Evolutionary conservation across 208 protist genomes (phyloP).

Genomic region (Giardia duodenalis): DNA sequence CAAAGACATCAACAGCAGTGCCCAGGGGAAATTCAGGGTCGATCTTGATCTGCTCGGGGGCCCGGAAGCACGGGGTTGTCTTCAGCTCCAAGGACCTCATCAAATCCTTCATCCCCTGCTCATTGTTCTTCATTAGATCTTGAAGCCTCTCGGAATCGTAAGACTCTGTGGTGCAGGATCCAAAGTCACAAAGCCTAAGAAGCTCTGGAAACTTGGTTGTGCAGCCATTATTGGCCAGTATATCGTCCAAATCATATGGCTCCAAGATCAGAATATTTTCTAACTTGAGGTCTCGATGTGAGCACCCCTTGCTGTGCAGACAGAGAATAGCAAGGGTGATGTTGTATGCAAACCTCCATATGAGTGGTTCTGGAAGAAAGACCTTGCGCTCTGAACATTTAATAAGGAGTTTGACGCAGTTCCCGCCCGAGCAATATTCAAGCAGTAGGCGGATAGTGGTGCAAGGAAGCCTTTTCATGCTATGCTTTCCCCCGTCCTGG

Average conservation of each 20-base stretch:
- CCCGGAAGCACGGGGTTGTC: background rate
- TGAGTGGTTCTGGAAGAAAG: background rate
- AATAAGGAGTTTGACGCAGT: background rate
- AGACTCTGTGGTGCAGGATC: background rate
- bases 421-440: background rate
- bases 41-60: background rate
- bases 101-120: background rate
- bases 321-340: background rate
- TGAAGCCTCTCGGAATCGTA: background rate
- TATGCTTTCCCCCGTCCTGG: no score
- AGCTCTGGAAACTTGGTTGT: background rate
- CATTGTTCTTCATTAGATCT: background rate
- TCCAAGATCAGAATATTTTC: background rate
- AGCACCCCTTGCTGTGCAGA: background rate
- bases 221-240: background rate
- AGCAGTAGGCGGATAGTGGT: background rate
- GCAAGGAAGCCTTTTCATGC: background rate
- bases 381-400: background rate
- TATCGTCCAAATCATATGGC: background rate
- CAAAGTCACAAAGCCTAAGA: background rate
- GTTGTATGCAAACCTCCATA: background rate
- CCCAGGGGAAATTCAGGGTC: background rate
- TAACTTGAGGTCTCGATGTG: constrained; percentile 13
- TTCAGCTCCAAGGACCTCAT: background rate
- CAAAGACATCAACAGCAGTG: constrained; percentile 6